Evolutionary conservation across 2,329 filamentous ascomycete species (phyloP), one percentile per base, ranked within the genome.

Genomic region (Fusarium pseudonygamai): DNA sequence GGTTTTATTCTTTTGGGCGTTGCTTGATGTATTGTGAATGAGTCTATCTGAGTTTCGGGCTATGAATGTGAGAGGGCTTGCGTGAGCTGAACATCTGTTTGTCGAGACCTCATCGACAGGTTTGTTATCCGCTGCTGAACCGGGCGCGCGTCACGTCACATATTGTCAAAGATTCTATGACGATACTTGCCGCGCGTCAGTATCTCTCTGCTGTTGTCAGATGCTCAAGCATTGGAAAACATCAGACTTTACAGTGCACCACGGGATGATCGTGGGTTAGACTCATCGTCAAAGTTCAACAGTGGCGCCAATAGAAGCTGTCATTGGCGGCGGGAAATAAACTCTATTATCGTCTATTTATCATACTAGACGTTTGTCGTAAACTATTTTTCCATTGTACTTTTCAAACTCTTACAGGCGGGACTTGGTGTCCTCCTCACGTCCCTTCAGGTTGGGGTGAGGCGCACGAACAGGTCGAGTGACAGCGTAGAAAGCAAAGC

Each of bases 401-500:
- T 40, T 24, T 15, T 47, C n/a, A 14, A 50, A 47, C 7, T 26
- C 3, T 68, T 64, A 77, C 59, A 77, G 30, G 4, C 49, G 67
- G 14, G 75, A 67, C 70, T 76, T 77, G 32, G 67, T 66, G 24
- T 67, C 55, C 55, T 77, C 75, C 55, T 77, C 75, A 13, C 75
- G 72, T 0, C 75, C 75, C 55, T 64, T 46, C 3, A 77, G 56
- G 58, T 77, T 76, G 7, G 75, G 75, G 32, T 77, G 75, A 50
- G 75, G 69, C 5, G 50, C 58, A 6, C 75, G 74, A 12, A 77
- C 53, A 28, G 75, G 75, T 39, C 75, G 72, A 34, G 75, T 77
- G 11, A 77, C 75, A 6, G 68, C 74, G 28, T 77, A 77, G 62
- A 77, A 77, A 28, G 75, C 75, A 13, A 77, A 68, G 12, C 75